Evolutionary conservation across 2,329 filamentous ascomycete genomes (phyloP).

Genomic region (Pseudodiploospora longispora): DNA sequence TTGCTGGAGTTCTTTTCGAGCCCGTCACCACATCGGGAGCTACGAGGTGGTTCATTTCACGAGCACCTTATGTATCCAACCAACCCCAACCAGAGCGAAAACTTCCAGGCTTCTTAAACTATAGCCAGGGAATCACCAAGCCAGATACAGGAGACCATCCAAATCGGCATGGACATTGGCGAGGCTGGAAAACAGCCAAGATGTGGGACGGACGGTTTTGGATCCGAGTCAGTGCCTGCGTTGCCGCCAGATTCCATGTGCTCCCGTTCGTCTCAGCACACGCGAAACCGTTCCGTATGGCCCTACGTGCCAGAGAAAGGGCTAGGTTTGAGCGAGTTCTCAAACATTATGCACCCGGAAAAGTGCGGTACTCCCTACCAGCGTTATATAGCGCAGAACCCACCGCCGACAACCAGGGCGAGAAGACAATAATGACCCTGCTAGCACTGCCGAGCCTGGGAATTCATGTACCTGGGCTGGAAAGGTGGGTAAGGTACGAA

Average conservation of each 20-base stretch:
- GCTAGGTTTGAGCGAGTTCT: conserved; percentile 33
- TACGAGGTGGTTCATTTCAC: conserved; percentile 36
- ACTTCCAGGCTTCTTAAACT: conserved; percentile 15
- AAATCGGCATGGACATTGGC: conserved; percentile 15
- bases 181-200: conserved; percentile 23
- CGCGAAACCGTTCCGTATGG: conserved; percentile 40
- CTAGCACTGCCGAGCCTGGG: conserved; percentile 47
- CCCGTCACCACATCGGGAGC: conserved; percentile 17
- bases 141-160: conserved; percentile 4
- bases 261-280: conserved; percentile 37
- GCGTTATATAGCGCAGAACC: conserved; percentile 41
- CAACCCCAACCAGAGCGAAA: conserved; percentile 21
- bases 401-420: conserved; percentile 1
- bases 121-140: conserved; percentile 3
- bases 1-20: conserved; percentile 30
- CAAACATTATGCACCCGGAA: conserved; percentile 43
- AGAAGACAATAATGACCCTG: conserved; percentile 27
- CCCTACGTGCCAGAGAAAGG: conserved; percentile 25
- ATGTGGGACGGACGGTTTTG: conserved; percentile 57
- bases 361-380: conserved; percentile 47
- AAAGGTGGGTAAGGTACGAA: conserved; percentile 42
- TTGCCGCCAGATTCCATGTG: conserved; percentile 33
- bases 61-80: conserved; percentile 36
- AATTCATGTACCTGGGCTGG: conserved; percentile 36
- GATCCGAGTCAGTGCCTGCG: conserved; percentile 40